Evolutionary conservation across 2,329 filamentous ascomycete genomes (phyloP), one percentile per base, ranked within the genome.

Genomic region (Juglanconis oblonga): DNA sequence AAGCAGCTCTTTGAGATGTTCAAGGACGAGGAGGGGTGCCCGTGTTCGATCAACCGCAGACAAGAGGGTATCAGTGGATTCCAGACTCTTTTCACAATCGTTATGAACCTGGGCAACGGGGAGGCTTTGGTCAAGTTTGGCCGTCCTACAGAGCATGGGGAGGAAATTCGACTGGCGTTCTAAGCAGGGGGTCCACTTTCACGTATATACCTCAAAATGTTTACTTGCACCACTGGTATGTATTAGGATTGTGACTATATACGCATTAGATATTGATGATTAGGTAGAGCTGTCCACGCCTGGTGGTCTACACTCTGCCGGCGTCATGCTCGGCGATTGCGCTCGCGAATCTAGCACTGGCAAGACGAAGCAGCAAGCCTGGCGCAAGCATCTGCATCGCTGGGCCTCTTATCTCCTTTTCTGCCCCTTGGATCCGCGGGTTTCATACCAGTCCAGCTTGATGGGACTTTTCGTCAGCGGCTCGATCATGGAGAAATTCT

Each of bases 81-180:
- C 2, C 38, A 61, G 47, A 64, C 62, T 3, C 14, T 64, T 9
- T 64, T 64, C 10, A 64, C 47, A 3, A 62, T 64, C 13, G n/a
- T 64, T 7, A 59, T 64, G 62, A 38, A 54, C n/a, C 32, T 64
- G 33, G 29, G 38, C 3, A 53, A 42, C 40, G 56, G 14, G 40
- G 36, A 51, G 42, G 59, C 59, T 3, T n/a, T 56, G 9, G 44
- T 64, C n/a, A 64, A 52, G 48, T 14, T 64, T 8, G 62, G 62
- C 5, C 40, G 62, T 9, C 62, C 62, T 3, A 55, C 52, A 3
- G 56, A 62, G 24, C 38, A 9, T 13, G 61, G 57, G 17, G 57
- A 60, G 29, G 61, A 62, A 40, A 42, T 60, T 32, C 49, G 13
- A 13, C 36, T 62, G n/a, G 55, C 29, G 29, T 45, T 52, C 5